Base-by-base conservation (phyloP, 306 rosid genomes). In the Cicer bijugum region DNA sequence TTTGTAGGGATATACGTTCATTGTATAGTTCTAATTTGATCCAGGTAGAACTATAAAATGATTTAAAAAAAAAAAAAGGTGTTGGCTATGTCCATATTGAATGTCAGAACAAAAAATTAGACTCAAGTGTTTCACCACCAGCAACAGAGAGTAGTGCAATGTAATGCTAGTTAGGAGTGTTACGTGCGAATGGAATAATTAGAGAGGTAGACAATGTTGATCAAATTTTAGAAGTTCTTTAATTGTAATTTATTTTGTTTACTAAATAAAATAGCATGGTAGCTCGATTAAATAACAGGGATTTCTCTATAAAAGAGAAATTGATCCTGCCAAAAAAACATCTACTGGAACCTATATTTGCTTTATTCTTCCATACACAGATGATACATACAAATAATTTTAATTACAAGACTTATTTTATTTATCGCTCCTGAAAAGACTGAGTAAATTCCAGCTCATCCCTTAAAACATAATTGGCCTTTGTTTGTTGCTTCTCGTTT, bases 321-420 rank as follows among this genome's bases (percentile, higher is more conserved):
- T 93, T 90, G 89, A 83, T 37, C 59, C 83, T 83, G 88, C 17
- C 48, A 20, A 81, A 85, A 85, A 80, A 75, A 78, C 86, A 90
- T 89, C 23, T 20, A 20, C 23, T 20, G 1, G 23, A 20, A 20
- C 23, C 23, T 20, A 82, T 64, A 53, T 48, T 75, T 80, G 75
- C 79, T 73, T 84, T 69, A 71, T 23, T 23, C 33, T 23, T 23
- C 33, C 33, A 23, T 23, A 23, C 33, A 2, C 2, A 23, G 33
- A 23, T 23, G 33, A 23, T 2, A 23, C 33, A 1, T 2, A 23
- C 33, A 28, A 72, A 72, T 78, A 80, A 55, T 58, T 68, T 63
- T 70, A 84, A 84, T 70, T 75, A 68, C 46, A 56, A 78, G 77
- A 82, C 78, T 66, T 52, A 71, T 68, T 67, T 62, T 76, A 85